Base-by-base conservation (phyloP, 306 rosid species). In the Calophaca sinica region DNA sequence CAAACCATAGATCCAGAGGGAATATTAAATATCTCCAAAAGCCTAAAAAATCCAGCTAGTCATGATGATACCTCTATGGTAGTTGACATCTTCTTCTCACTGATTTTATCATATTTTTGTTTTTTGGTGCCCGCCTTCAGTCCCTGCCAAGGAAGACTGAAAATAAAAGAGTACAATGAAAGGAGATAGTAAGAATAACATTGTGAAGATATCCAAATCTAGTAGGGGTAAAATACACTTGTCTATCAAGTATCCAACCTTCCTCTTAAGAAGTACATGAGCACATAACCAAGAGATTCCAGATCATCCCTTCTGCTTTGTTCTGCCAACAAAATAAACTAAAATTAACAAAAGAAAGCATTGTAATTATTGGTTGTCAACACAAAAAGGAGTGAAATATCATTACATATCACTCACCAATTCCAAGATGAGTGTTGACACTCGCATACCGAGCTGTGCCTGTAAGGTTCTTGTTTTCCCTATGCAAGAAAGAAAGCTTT, bases 221-320 rank as follows among this genome's bases (percentile, higher is more conserved):
- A 80, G 79, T 42, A 48, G 7, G 39, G 5, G 59, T 10, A 76
- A 76, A 63, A 69, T 67, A 80, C 15, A 85, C 6, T 28, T 51
- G 39, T 63, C 50, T 28, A 28, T n/a, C 72, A 54, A 68, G 73
- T 66, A 70, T 80, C 86, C 67, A 63, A 96, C 99, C 99, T 96
- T 96, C 99, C 99, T 87, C 97, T 85, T 35, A 96, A 79, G 86
- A 92, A 96, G 87, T 96, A 96, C 99, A 96, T 92, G 73, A 96
- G 98, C 66, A 96, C 98, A 77, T 89, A 96, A 83, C 99, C 99
- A 79, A 96, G 98, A 84, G 99, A 96, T 82, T 96, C 99, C 83
- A 96, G 84, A 85, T 96, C 99, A 82, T 96, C 99, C 88, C 99
- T 92, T 92, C 99, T 92, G 90, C 99, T 96, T 89, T 96, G 99